Percentiles rank a stretch among this genome's conserved stretches.
These are phyloP conservation scores for Suillus brevipes DNA, from an alignment of 768 basidiomycete genomes.

Conservation along the genomic window DNA sequence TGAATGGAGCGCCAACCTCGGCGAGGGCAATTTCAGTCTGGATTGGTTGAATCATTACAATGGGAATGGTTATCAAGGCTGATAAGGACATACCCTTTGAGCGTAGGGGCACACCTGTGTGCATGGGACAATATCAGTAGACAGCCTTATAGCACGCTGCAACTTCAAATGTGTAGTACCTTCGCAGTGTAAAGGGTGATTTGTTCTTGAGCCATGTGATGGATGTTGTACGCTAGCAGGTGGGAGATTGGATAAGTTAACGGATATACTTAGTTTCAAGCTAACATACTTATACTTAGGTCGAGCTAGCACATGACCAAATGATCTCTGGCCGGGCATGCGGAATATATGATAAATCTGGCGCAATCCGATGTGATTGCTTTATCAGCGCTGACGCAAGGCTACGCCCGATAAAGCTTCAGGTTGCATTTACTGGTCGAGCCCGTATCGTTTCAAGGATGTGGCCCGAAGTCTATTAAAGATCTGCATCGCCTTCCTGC, in stretches of 20 bases:
- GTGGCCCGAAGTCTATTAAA: neutral
- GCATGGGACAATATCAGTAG: conserved; percentile 6
- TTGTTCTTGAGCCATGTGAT: conserved; percentile 15
- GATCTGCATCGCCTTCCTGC: no score
- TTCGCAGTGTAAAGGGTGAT: conserved; percentile 50
- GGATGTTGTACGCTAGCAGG: neutral
- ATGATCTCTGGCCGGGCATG: neutral
- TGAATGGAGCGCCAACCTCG: conserved; percentile 52
- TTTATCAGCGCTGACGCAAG: conserved; percentile 1
- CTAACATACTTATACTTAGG: neutral
- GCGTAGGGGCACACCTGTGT: conserved; percentile 58
- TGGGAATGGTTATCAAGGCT: neutral
- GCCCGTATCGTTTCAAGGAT: neutral
- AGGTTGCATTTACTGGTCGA: neutral
- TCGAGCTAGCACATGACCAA: neutral
- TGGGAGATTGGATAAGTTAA: neutral
- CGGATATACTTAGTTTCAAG: neutral
- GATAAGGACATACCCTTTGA: conserved; percentile 45
- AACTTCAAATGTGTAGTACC: conserved; percentile 37
- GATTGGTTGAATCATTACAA: neutral
- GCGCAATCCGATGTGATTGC: neutral
- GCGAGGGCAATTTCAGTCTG: conserved; percentile 65
- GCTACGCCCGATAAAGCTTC: no score
- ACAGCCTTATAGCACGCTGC: neutral
- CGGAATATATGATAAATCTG: neutral